Evolutionary conservation across 2,329 filamentous ascomycete genomes (phyloP).

Genomic region (Metarhizium robertsii): DNA sequence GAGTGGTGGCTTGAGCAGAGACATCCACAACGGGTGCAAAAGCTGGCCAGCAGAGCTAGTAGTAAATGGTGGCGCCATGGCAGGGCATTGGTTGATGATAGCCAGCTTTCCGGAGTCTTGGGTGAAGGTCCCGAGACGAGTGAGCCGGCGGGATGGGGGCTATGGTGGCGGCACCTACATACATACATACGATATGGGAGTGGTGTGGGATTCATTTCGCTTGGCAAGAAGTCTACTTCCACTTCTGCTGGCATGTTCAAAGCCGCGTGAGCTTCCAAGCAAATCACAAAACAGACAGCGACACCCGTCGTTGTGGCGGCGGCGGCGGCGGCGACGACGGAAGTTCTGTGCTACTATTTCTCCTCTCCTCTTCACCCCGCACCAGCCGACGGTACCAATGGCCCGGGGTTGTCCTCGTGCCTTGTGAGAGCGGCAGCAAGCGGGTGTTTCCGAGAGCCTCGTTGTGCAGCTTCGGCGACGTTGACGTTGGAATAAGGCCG

Average conservation of each 20-base stretch:
- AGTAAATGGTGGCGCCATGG: too few relatives aligned
- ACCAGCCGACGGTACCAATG: background rate
- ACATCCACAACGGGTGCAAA: background rate
- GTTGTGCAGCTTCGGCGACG: background rate
- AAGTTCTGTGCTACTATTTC: background rate
- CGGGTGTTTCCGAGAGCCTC: slow-evolving; percentile 4
- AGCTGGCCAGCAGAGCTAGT: too few relatives aligned
- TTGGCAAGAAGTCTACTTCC: too few relatives aligned
- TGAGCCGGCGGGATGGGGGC: too few relatives aligned
- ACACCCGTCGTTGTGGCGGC: too few relatives aligned
- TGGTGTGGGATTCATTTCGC: background rate
- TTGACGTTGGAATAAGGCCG: background rate
- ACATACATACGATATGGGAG: background rate
- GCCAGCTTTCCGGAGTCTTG: too few relatives aligned
- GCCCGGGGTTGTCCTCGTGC: background rate
- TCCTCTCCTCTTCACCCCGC: background rate
- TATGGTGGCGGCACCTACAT: too few relatives aligned
- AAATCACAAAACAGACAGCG: background rate
- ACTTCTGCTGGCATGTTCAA: too few relatives aligned
- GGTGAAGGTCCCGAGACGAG: too few relatives aligned
- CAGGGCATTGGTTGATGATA: too few relatives aligned
- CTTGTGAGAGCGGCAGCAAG: background rate
- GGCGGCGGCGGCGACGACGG: background rate
- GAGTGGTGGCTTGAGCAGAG: background rate
- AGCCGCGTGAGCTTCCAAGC: too few relatives aligned